Evolutionary conservation across 2,329 filamentous ascomycete species (phyloP).

Genomic region (Leptosphaerulina australis): DNA sequence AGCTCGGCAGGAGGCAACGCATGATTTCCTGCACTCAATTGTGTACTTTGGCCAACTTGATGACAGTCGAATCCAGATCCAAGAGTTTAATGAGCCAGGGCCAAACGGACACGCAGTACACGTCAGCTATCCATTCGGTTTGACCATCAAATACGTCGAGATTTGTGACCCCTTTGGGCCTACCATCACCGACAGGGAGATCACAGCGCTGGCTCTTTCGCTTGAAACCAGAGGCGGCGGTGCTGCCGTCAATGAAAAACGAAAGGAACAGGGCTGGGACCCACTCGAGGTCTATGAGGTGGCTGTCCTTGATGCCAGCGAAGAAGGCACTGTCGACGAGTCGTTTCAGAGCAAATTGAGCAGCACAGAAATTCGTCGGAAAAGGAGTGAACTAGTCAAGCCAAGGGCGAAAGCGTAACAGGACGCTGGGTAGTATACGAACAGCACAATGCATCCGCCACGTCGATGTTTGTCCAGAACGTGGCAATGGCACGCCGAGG

Average conservation of each 20-base stretch:
- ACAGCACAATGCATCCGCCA: conserved; percentile 9
- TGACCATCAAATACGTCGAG: conserved; percentile 78
- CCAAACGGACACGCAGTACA: conserved; percentile 61
- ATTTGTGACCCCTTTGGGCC: conserved; percentile 90
- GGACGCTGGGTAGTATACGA: background rate
- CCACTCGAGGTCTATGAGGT: conserved; percentile 83
- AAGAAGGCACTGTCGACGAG: conserved; percentile 57
- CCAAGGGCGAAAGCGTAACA: conserved; percentile 32
- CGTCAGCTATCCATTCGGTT: conserved; percentile 64
- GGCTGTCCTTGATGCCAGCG: conserved; percentile 77
- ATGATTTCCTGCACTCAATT: conserved; percentile 71
- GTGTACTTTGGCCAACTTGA: conserved; percentile 63
- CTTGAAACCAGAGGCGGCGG: conserved; percentile 86
- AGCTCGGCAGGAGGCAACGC: conserved; percentile 69
- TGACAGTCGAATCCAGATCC: conserved; percentile 49
- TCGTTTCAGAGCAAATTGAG: conserved; percentile 85
- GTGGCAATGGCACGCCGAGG: conserved; percentile 3
- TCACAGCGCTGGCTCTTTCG: conserved; percentile 84
- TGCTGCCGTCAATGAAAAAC: conserved; percentile 81
- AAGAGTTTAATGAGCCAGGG: conserved; percentile 54
- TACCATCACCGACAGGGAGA: conserved; percentile 79
- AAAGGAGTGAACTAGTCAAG: conserved; percentile 38
- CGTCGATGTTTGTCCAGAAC: conserved; percentile 9
- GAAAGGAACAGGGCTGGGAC: conserved; percentile 76
- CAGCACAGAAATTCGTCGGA: conserved; percentile 78